phyloP scores from a whole-genome alignment of 139 green algal species.

The Chlorella sp. region DNA sequence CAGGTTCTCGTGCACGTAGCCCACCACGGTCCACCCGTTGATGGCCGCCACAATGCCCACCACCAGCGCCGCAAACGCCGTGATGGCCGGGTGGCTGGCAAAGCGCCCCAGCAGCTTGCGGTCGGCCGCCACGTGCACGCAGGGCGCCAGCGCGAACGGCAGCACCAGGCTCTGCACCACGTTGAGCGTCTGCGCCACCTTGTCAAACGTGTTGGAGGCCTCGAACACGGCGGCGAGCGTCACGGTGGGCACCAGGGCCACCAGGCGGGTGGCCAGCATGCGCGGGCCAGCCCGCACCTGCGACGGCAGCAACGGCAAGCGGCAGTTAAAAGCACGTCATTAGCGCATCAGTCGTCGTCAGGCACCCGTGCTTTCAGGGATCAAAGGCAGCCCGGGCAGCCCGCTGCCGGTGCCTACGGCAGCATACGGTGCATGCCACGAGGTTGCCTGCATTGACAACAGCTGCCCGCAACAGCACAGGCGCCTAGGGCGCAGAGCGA shows the following conservation, averaged over 20 bases:
- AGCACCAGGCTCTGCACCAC: constrained; percentile 52
- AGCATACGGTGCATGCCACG: no score
- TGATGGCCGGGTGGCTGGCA: neutral
- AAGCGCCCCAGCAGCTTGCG: constrained; percentile 8
- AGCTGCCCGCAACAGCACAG: no score
- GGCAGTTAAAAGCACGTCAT: no score
- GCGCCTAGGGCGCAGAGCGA: no score
- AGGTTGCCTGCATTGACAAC: no score
- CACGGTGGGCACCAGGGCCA: constrained; percentile 47
- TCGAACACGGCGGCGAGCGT: constrained; percentile 24
- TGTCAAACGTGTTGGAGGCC: constrained; percentile 45
- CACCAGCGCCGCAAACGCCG: neutral
- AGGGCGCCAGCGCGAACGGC: constrained; percentile 59
- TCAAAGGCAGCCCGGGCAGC: no score
- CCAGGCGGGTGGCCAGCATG: constrained; percentile 31
- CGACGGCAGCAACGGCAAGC: no score
- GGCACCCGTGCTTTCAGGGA: no score
- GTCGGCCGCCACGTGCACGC: constrained; percentile 18
- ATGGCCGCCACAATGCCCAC: neutral
- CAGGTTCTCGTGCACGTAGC: neutral
- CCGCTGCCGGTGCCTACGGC: no score
- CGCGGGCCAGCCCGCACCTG: constrained; percentile 29
- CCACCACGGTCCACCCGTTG: constrained; percentile 1
- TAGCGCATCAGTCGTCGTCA: no score
- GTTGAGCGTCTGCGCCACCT: constrained; percentile 30